Base-by-base conservation (phyloP, 805 yeast species). In the Teunomyces tritomae region DNA sequence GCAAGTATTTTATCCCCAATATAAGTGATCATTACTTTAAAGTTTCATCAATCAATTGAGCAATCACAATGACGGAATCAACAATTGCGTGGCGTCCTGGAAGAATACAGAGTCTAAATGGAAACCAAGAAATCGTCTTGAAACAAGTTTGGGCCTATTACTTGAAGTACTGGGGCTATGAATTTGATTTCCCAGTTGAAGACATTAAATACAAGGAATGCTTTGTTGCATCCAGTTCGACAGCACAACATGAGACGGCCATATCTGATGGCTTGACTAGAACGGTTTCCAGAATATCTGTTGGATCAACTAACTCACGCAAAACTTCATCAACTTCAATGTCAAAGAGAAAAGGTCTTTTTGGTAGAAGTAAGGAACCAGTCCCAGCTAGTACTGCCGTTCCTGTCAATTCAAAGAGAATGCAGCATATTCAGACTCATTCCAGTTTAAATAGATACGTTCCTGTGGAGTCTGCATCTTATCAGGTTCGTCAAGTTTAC, bases 141-240 rank as follows among this genome's bases (percentile, higher is more conserved):
- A 87, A 87, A 63, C 88, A 85, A 57, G 74, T 78, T 4, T 87
- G 91, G 90, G 82, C 85, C 43, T 76, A 82, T 56, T 57, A 82
- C 41, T 68, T 87, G 53, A 80, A 79, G 54, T 78, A 71, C 49
- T 75, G 84, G 75, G 89, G 88, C 4, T 71, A 77, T 57, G 61
- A 55, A 0, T 50, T 78, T 14, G 56, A 56, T 35, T 56, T 73
- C 32, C 52, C 62, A 5, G 45, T 44, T 11, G 62, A 57, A 8
- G 76, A 71, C 44, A 44, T 71, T 28, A 49, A 52, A 24, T 63
- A 53, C 47, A 56, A 57, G 30, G 67, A 63, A 41, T 61, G 71
- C 37, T 70, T 57, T 46, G 65, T 70, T 16, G 59, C 68, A 14
- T 67, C 75, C 6, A 51, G 59, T 3, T 53, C 61, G 34, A 53